phyloP scores from a whole-genome alignment of 2,329 filamentous ascomycete genomes.

The Alternaria sp. region DNA sequence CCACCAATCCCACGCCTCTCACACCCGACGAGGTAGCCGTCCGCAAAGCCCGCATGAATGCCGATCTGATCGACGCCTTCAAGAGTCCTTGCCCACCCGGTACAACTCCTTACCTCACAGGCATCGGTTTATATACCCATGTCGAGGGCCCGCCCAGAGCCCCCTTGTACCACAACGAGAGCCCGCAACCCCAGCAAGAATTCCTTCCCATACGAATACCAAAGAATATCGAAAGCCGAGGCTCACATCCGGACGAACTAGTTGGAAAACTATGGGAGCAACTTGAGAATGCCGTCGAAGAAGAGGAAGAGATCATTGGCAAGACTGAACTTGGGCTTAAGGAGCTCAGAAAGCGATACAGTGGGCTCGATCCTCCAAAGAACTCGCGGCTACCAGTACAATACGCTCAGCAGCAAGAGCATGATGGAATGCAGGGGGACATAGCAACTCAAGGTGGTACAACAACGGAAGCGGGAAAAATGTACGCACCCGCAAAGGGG shows the following conservation, averaged over 20 bases:
- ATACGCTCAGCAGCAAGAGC: not conserved
- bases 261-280: constrained; percentile 6
- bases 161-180: not conserved
- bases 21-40: constrained; percentile 22
- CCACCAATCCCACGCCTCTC: constrained; percentile 6
- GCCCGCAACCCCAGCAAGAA: constrained; percentile 1
- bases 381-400: not conserved
- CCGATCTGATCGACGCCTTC: constrained; percentile 29
- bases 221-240: not conserved
- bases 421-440: not conserved
- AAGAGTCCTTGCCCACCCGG: constrained; percentile 6
- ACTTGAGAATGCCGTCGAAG: constrained; percentile 1
- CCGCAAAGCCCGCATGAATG: constrained; percentile 32
- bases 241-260: not conserved
- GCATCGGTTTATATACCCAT: constrained; percentile 43
- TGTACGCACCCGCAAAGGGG: not conserved
- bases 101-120: constrained; percentile 24
- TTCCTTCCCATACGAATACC: constrained; percentile 9
- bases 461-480: not conserved
- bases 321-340: constrained; percentile 8
- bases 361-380: constrained; percentile 3
- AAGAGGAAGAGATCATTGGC: constrained; percentile 5
- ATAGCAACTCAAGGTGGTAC: not conserved
- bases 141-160: constrained; percentile 14
- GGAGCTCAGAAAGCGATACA: constrained; percentile 9